Evolutionary conservation across 1,139 yeast genomes (phyloP).

Genomic region (Lodderomyces elongisporus): DNA sequence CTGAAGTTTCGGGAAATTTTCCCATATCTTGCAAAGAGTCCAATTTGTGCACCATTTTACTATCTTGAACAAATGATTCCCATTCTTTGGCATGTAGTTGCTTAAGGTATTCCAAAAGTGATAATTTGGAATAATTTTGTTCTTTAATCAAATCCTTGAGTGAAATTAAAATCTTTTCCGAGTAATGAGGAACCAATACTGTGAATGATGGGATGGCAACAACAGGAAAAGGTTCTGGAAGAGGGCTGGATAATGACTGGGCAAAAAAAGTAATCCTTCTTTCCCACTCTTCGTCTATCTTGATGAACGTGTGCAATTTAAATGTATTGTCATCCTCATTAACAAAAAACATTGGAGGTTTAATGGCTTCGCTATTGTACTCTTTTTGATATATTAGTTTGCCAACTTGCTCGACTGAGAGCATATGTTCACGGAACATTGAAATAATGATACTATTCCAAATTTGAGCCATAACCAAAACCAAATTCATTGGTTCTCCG

Average conservation of each 20-base stretch:
- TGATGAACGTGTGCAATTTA: constrained; percentile 39
- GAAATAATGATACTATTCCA: constrained; percentile 80
- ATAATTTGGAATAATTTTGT: constrained; percentile 52
- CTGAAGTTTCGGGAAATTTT: neutral
- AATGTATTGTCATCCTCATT: constrained; percentile 61
- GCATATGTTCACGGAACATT: constrained; percentile 70
- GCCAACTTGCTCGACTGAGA: constrained; percentile 69
- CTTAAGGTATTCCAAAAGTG: constrained; percentile 71
- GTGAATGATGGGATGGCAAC: constrained; percentile 80
- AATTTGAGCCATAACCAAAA: constrained; percentile 51
- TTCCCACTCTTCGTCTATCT: constrained; percentile 65
- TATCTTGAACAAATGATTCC: constrained; percentile 68
- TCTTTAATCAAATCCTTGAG: constrained; percentile 66
- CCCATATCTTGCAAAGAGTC: constrained; percentile 6
- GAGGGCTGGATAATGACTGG: constrained; percentile 73
- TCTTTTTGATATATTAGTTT: constrained; percentile 47
- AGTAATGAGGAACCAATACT: constrained; percentile 79
- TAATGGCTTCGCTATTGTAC: constrained; percentile 33
- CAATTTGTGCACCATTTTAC: constrained; percentile 33
- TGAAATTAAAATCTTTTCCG: constrained; percentile 65
- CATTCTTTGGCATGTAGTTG: constrained; percentile 68
- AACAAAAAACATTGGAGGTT: constrained; percentile 65
- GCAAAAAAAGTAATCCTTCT: constrained; percentile 84
- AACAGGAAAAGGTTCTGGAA: constrained; percentile 68
- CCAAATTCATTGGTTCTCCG: constrained; percentile 37